phyloP scores from a whole-genome alignment of 176 grass and related monocot genomes.

The Musa beccarii region DNA sequence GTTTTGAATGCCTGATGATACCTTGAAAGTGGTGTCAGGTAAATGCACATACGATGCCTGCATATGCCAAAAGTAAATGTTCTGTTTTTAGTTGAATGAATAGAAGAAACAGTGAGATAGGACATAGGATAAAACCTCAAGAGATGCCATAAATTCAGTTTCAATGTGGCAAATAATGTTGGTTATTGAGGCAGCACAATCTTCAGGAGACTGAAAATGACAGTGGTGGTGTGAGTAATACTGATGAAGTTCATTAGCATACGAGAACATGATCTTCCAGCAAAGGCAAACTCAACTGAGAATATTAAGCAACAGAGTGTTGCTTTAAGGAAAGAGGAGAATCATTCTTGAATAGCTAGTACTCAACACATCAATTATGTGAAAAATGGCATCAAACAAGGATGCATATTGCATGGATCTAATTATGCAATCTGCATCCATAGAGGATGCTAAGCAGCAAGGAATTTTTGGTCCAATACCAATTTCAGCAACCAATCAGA shows the following conservation, averaged over 20 bases:
- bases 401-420: background rate
- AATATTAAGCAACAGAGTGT: no score
- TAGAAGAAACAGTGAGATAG: background rate
- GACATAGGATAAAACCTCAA: slow-evolving; percentile 43
- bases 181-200: slow-evolving; percentile 47
- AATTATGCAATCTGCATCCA: no score
- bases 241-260: background rate
- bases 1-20: slow-evolving; percentile 8
- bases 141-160: slow-evolving; percentile 60
- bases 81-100: no score
- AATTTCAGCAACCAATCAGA: no score
- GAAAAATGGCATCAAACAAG: background rate
- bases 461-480: no score
- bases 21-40: slow-evolving; percentile 91
- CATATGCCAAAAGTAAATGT: slow-evolving; percentile 7
- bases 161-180: slow-evolving; percentile 81
- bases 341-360: background rate
- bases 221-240: slow-evolving; percentile 7
- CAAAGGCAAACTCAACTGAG: no score
- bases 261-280: background rate
- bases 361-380: background rate
- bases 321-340: no score
- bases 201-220: slow-evolving; percentile 65
- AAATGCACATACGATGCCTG: slow-evolving; percentile 81
- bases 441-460: no score